These are phyloP conservation scores for Artemisia tridentata DNA, from an alignment of 129 eudicot genomes.

Conservation along the genomic window DNA sequence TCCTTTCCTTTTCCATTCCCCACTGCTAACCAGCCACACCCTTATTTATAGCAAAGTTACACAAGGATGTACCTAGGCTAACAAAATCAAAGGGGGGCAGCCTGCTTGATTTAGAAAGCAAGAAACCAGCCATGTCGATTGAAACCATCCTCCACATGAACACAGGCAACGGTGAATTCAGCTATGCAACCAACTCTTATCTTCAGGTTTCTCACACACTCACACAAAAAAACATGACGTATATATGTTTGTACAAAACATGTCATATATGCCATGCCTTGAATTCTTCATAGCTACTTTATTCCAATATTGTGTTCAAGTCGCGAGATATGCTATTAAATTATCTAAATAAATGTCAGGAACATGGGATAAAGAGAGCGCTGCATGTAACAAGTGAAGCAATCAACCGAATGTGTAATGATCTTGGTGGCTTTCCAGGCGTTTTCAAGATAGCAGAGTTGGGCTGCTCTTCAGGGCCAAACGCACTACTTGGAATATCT, in stretches of 20 bases:
- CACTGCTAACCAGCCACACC: too few relatives aligned
- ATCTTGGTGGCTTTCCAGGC: neutral
- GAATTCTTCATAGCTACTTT: neutral
- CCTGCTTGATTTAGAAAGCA: neutral
- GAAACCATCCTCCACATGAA: slow-evolving; percentile 19
- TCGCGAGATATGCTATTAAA: neutral
- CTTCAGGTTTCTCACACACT: slow-evolving; percentile 11
- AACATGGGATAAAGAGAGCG: slow-evolving; percentile 4
- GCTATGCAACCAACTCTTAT: slow-evolving; percentile 21
- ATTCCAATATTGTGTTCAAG: neutral
- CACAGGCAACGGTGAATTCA: slow-evolving; percentile 7
- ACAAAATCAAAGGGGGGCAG: neutral
- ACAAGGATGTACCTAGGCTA: neutral
- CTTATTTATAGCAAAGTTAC: neutral
- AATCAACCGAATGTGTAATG: slow-evolving; percentile 2
- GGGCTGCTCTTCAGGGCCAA: slow-evolving; percentile 37
- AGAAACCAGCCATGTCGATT: slow-evolving; percentile 8
- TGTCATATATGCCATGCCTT: neutral
- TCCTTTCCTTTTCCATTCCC: too few relatives aligned
- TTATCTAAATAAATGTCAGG: neutral
- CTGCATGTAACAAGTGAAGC: slow-evolving; percentile 13
- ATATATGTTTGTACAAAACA: neutral
- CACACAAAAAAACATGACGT: neutral
- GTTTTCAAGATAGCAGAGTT: slow-evolving; percentile 29
- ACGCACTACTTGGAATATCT: slow-evolving; percentile 21